phyloP scores from a whole-genome alignment of 164 flowering plant genomes.

The Litsea cubeba region DNA sequence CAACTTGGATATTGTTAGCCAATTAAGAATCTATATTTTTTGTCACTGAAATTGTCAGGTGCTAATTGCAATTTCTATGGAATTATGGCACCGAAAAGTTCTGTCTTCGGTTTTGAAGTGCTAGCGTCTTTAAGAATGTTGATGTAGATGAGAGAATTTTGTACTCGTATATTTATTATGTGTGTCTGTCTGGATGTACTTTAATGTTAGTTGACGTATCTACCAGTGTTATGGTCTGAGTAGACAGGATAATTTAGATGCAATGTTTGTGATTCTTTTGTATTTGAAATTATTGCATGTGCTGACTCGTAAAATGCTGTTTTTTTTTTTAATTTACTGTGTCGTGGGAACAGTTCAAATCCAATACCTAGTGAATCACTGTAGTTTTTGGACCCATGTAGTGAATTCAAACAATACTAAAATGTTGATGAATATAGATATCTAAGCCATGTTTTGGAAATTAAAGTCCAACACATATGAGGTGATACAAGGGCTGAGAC shows the following conservation, averaged over 20 bases:
- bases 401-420: no score
- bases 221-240: not conserved
- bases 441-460: no score
- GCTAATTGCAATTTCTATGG: no score
- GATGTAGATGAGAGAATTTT: not conserved
- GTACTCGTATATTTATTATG: not conserved
- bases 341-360: not conserved
- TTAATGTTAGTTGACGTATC: not conserved
- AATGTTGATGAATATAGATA: no score
- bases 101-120: no score
- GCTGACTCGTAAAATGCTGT: not conserved
- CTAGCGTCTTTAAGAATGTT: not conserved
- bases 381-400: no score
- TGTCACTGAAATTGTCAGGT: no score
- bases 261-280: not conserved
- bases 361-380: not conserved
- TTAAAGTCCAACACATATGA: not conserved
- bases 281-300: not conserved
- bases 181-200: not conserved
- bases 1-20: no score
- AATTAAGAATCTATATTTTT: no score
- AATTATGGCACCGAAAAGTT: no score
- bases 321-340: not conserved
- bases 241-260: not conserved
- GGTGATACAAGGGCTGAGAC: not conserved